phyloP scores from a whole-genome alignment of 345 rosid genomes.

The Noccaea caerulescens region DNA sequence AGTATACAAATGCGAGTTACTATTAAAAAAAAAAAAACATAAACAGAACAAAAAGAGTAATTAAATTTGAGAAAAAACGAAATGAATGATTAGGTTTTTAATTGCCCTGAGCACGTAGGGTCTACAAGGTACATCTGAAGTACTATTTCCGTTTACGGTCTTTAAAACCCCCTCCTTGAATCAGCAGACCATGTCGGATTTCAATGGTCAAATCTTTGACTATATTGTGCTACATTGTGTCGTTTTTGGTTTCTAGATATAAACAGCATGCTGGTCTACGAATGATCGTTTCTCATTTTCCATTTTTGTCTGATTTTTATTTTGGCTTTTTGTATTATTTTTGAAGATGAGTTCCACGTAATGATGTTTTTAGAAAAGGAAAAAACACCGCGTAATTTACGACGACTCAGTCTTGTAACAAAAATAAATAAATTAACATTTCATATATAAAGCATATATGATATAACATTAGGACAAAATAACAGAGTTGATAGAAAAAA shows the following conservation, averaged over 20 bases:
- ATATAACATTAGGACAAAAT: neutral
- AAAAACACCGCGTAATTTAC: constrained; percentile 21
- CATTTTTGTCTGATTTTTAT: too few relatives aligned
- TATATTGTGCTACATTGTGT: neutral
- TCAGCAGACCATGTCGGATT: constrained; percentile 39
- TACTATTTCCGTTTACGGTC: constrained; percentile 40
- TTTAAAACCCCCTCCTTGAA: constrained; percentile 18
- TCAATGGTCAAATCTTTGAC: constrained; percentile 35
- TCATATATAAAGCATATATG: neutral
- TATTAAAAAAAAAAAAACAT: too few relatives aligned
- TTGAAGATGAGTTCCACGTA: constrained; percentile 21
- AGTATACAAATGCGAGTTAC: constrained; percentile 20
- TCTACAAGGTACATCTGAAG: constrained; percentile 32
- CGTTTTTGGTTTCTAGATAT: constrained; percentile 16
- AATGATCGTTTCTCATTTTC: too few relatives aligned
- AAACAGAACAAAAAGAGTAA: neutral
- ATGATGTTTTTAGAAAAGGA: too few relatives aligned
- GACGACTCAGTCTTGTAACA: constrained; percentile 27
- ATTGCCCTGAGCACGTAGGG: constrained; percentile 10
- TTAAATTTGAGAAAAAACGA: neutral
- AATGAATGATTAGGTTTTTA: constrained; percentile 16
- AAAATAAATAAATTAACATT: neutral
- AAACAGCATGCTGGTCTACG: constrained; percentile 29
- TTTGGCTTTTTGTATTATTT: too few relatives aligned
- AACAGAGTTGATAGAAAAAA: too few relatives aligned